Conservation (phyloP, 2,329 filamentous ascomycete species). For the Curvularia hawaiiensis region DNA sequence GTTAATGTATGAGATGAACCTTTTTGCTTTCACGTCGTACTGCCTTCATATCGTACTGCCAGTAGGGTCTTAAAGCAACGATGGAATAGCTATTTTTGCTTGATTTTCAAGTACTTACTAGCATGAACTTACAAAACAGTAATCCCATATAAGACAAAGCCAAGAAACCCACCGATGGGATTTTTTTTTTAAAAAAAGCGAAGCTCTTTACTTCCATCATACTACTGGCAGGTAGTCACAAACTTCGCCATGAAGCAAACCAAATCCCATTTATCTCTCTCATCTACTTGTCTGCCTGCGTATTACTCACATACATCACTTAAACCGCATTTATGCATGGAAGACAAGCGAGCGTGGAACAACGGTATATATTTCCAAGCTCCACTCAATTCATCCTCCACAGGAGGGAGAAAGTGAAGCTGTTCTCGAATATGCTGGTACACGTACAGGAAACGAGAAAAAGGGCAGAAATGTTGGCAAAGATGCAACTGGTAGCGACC, state of each 20-base stretch:
- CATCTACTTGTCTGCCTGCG: too few species aligned
- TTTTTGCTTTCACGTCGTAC: too few species aligned
- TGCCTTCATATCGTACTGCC: too few species aligned
- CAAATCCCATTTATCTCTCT: too few species aligned
- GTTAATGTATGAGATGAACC: too few species aligned
- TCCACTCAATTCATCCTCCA: not conserved
- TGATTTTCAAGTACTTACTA: too few species aligned
- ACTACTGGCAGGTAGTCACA: too few species aligned
- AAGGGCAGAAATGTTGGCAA: not conserved
- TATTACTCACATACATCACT: not conserved
- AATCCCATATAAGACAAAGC: not conserved
- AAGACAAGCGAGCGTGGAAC: not conserved
- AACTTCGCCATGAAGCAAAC: too few species aligned
- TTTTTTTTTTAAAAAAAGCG: too few species aligned
- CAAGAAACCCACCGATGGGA: not conserved
- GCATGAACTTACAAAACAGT: not conserved
- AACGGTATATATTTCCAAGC: not conserved
- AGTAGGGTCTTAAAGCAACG: too few species aligned
- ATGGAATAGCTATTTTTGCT: too few species aligned
- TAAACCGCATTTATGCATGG: not conserved
- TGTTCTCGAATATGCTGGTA: not conserved
- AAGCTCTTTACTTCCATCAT: too few species aligned
- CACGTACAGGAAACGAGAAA: not conserved
- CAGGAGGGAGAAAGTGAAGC: not conserved
- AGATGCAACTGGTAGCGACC: not conserved